These are phyloP conservation scores for Psilocybe subaeruginosa DNA, from an alignment of 768 basidiomycete genomes.

Conservation along the genomic window DNA sequence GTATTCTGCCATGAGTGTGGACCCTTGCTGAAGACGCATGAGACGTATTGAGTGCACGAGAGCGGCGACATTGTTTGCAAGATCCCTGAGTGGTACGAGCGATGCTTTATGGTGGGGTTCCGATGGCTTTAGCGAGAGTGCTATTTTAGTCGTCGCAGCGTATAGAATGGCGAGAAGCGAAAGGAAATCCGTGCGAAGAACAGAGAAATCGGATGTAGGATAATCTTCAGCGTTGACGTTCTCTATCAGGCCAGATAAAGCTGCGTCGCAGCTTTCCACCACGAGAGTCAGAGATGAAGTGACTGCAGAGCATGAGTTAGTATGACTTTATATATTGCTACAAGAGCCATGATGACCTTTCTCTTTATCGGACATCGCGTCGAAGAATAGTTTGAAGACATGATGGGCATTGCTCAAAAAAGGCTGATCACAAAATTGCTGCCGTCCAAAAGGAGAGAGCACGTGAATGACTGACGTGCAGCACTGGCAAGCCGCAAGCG, in stretches of 20 bases:
- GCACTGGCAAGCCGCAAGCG: slow-evolving; percentile 1
- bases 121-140: slow-evolving; percentile 64
- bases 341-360: slow-evolving; percentile 31
- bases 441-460: slow-evolving; percentile 11
- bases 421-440: slow-evolving; percentile 10
- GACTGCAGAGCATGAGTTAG: slow-evolving; percentile 23
- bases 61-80: slow-evolving; percentile 49
- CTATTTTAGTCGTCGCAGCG: slow-evolving; percentile 58
- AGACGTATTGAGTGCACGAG: slow-evolving; percentile 53
- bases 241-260: slow-evolving; percentile 31
- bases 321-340: not conserved
- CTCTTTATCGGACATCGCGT: slow-evolving; percentile 40
- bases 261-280: slow-evolving; percentile 40
- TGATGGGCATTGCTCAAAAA: slow-evolving; percentile 16
- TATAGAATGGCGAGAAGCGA: slow-evolving; percentile 63
- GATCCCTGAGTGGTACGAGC: slow-evolving; percentile 53
- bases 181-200: slow-evolving; percentile 57
- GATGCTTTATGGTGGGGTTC: slow-evolving; percentile 55
- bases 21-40: slow-evolving; percentile 48
- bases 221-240: slow-evolving; percentile 19
- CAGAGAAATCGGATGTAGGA: slow-evolving; percentile 31
- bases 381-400: slow-evolving; percentile 15
- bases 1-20: slow-evolving; percentile 48
- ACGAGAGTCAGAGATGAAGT: slow-evolving; percentile 34
- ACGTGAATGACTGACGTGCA: slow-evolving; percentile 21